Conservation (phyloP, 2,329 filamentous ascomycete genomes). For the Claviceps digitariae region DNA sequence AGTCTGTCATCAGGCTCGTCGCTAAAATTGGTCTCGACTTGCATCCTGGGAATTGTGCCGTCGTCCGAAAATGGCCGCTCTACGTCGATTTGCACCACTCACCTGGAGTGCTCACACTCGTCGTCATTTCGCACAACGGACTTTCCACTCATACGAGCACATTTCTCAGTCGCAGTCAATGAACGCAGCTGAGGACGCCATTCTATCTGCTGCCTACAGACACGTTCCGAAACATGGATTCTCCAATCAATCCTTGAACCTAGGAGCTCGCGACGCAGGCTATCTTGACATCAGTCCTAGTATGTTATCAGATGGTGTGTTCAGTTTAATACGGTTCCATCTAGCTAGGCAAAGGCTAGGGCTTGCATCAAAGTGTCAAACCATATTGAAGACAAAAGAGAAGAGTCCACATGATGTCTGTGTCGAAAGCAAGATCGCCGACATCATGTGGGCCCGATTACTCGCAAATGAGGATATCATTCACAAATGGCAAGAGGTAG, state of each 20-base stretch:
- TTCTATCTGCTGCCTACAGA: constrained; percentile 66
- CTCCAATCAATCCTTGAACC: constrained; percentile 55
- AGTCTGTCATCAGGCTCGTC: background rate
- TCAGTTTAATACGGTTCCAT: constrained; percentile 71
- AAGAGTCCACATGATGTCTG: constrained; percentile 18
- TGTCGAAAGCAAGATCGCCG: constrained; percentile 52
- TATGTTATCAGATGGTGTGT: constrained; percentile 65
- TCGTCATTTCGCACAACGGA: constrained; percentile 3
- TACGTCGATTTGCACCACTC: background rate
- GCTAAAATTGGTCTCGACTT: background rate
- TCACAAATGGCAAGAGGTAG: constrained; percentile 74
- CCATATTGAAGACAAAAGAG: constrained; percentile 22
- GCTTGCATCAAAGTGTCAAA: constrained; percentile 30
- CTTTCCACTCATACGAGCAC: constrained; percentile 66
- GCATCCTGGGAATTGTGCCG: background rate
- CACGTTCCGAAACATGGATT: constrained; percentile 79
- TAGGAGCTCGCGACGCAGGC: constrained; percentile 71
- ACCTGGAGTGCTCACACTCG: background rate
- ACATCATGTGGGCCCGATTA: constrained; percentile 63
- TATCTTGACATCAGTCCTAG: constrained; percentile 80
- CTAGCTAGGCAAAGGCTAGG: constrained; percentile 52
- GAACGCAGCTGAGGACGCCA: constrained; percentile 54
- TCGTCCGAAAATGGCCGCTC: background rate
- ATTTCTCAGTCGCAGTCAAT: constrained; percentile 44
- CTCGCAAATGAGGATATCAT: constrained; percentile 61